A percentile compares a stretch with the other conserved stretches of the same genome.
These are phyloP conservation scores for Fusarium proliferatum DNA, from an alignment of 2,329 filamentous ascomycete species.

Conservation along the genomic window DNA sequence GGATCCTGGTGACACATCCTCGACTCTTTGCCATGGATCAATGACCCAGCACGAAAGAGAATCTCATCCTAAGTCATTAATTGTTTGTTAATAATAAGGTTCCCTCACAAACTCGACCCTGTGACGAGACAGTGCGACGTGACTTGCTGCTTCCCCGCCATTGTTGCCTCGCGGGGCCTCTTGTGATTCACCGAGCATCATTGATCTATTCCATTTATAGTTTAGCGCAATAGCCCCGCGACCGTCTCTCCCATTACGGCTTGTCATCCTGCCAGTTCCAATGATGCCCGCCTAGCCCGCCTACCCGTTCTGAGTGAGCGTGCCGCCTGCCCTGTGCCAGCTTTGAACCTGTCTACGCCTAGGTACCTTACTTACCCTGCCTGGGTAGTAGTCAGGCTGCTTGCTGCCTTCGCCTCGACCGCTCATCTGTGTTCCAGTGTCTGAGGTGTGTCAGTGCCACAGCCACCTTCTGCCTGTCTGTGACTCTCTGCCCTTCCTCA, in stretches of 20 bases:
- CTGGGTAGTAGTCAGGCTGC: neutral
- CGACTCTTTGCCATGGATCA: neutral
- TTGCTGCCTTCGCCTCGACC: conserved; percentile 43
- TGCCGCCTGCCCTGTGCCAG: conserved; percentile 32
- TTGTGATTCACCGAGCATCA: conserved; percentile 43
- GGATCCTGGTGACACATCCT: neutral
- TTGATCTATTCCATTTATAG: conserved; percentile 17
- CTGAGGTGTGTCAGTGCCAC: conserved; percentile 37
- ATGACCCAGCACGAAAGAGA: neutral
- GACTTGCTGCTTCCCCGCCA: conserved; percentile 43
- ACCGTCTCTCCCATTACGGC: conserved; percentile 38
- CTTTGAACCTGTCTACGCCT: conserved; percentile 12
- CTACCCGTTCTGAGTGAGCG: conserved; percentile 15
- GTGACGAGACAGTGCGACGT: conserved; percentile 42
- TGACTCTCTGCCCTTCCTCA: conserved; percentile 39
- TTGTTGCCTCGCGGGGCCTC: conserved; percentile 42
- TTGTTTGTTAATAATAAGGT: neutral
- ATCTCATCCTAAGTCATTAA: neutral
- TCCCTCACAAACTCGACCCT: conserved; percentile 28
- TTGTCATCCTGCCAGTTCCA: conserved; percentile 36
- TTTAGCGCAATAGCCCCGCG: conserved; percentile 42
- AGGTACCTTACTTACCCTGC: neutral
- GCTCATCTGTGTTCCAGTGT: conserved; percentile 44
- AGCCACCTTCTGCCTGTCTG: conserved; percentile 33
- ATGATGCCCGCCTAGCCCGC: conserved; percentile 7